A percentile compares a stretch with the other conserved stretches of the same genome.
These are phyloP conservation scores for Sporothrix phasma DNA, from an alignment of 2,329 filamentous ascomycete species.

Conservation along the genomic window DNA sequence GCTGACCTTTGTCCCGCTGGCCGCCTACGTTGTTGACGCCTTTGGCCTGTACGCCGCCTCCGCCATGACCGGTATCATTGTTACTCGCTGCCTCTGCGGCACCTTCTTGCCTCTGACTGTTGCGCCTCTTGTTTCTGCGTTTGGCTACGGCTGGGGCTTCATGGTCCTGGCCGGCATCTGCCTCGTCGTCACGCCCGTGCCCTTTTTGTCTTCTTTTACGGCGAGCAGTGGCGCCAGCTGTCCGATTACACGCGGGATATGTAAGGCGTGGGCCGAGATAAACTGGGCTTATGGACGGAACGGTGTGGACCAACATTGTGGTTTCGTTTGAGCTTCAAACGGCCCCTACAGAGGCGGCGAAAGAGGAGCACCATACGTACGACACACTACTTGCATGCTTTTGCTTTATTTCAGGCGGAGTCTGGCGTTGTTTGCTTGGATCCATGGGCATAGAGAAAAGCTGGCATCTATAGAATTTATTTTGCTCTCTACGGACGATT, in stretches of 20 bases:
- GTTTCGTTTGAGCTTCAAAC: too few species aligned
- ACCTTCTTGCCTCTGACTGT: slow-evolving; percentile 46
- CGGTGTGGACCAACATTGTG: background rate
- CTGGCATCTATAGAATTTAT: background rate
- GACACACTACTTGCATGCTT: background rate
- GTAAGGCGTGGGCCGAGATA: background rate
- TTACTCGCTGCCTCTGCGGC: slow-evolving; percentile 44
- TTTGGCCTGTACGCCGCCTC: slow-evolving; percentile 47
- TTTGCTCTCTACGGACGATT: too few species aligned
- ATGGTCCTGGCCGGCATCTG: slow-evolving; percentile 34
- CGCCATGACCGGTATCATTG: slow-evolving; percentile 47
- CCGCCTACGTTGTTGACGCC: slow-evolving; percentile 48
- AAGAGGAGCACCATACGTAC: slow-evolving; percentile 30
- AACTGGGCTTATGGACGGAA: too few species aligned
- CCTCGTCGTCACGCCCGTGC: slow-evolving; percentile 39
- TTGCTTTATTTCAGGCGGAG: background rate
- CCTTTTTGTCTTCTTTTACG: slow-evolving; percentile 42
- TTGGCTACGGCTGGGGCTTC: slow-evolving; percentile 45
- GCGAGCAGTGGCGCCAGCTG: slow-evolving; percentile 39
- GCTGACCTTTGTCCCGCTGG: slow-evolving; percentile 39
- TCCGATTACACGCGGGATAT: slow-evolving; percentile 39
- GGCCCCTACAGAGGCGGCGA: too few species aligned
- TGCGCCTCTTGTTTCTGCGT: slow-evolving; percentile 34
- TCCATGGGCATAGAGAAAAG: background rate
- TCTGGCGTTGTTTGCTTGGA: background rate